Evolutionary conservation across 345 rosid species (phyloP).

Genomic region (Lepidium africanum): DNA sequence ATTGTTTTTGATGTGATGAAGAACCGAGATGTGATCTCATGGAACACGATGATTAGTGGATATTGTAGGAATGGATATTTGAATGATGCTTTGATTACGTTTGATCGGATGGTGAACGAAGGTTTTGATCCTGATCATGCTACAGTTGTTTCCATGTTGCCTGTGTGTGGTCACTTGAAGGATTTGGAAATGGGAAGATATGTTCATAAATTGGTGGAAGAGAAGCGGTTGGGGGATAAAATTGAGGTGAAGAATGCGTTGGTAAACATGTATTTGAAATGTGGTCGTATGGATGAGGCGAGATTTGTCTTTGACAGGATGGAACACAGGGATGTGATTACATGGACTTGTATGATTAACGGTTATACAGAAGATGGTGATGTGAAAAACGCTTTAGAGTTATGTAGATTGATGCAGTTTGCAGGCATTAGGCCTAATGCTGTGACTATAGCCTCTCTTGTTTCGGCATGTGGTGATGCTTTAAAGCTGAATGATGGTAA

Average conservation of each 20-base stretch:
- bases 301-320: conserved; percentile 47
- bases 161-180: conserved; percentile 55
- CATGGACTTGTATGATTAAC: conserved; percentile 65
- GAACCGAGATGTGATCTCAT: conserved; percentile 48
- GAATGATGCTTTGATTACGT: conserved; percentile 37
- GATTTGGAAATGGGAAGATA: conserved; percentile 44
- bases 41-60: conserved; percentile 67
- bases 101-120: conserved; percentile 36
- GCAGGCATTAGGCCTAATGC: conserved; percentile 48
- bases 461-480: conserved; percentile 53
- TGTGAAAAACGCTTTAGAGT: conserved; percentile 33
- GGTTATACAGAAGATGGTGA: conserved; percentile 45
- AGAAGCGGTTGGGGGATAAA: conserved; percentile 36
- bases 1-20: conserved; percentile 43
- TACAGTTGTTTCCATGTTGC: conserved; percentile 45
- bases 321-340: conserved; percentile 47
- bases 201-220: conserved; percentile 43
- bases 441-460: conserved; percentile 60
- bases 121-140: conserved; percentile 49
- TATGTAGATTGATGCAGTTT: conserved; percentile 46
- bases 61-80: conserved; percentile 45
- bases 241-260: conserved; percentile 44
- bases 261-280: conserved; percentile 60
- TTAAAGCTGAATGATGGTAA: conserved; percentile 41
- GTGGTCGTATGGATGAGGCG: conserved; percentile 55